Evolutionary conservation across 139 green algal species (phyloP).

Genomic region (Haematococcus sp.): DNA sequence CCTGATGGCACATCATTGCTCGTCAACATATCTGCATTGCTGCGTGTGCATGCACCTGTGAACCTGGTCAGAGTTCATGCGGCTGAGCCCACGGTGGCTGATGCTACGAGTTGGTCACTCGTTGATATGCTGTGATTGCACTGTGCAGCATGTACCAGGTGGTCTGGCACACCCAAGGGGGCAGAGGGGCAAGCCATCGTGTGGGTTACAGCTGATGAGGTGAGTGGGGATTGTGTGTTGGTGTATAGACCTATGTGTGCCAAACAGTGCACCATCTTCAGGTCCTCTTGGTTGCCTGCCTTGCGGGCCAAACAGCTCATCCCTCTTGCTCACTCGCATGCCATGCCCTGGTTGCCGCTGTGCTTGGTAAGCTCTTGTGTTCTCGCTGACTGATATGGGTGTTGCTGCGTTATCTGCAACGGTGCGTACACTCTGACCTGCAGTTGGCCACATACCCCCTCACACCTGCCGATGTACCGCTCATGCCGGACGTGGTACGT

Average conservation of each 20-base stretch:
- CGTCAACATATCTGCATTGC: not conserved
- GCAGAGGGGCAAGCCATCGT: constrained; percentile 36
- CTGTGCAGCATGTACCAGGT: constrained; percentile 35
- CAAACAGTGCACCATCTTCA: too few relatives aligned
- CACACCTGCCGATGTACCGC: constrained; percentile 31
- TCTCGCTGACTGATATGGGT: too few relatives aligned
- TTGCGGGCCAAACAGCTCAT: too few relatives aligned
- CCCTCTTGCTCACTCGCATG: not conserved
- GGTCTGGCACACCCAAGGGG: constrained; percentile 24
- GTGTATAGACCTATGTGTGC: not conserved
- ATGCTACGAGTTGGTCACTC: too few relatives aligned
- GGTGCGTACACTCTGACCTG: too few relatives aligned
- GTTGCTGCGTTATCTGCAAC: too few relatives aligned
- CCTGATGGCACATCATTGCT: not conserved
- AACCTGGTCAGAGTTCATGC: too few relatives aligned
- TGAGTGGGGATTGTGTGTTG: constrained; percentile 1
- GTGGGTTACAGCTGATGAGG: constrained; percentile 19
- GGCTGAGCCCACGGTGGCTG: too few relatives aligned
- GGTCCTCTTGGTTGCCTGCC: too few relatives aligned
- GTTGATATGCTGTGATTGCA: too few relatives aligned
- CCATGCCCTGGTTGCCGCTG: not conserved
- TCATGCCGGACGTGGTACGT: constrained; percentile 30
- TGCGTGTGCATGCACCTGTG: not conserved
- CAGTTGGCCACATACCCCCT: constrained; percentile 16
- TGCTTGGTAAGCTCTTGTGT: too few relatives aligned